Conservation (phyloP, 257 asterid genomes). For the Apocynum venetum region DNA sequence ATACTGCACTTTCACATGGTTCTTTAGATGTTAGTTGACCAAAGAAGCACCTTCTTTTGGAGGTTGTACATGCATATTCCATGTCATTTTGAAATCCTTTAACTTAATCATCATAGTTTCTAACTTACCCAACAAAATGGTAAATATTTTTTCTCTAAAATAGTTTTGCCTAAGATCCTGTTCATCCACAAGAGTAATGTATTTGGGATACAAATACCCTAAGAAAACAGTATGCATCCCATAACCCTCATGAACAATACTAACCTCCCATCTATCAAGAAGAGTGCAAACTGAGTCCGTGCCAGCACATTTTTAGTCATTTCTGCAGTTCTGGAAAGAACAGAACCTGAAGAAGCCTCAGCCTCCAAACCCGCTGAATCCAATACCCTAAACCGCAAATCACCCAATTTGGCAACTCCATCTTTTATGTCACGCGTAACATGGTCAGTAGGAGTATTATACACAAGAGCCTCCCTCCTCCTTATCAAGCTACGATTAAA, state of each 20-base stretch:
- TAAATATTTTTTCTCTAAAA: not conserved
- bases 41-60: not conserved
- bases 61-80: not conserved
- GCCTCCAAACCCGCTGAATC: conserved; percentile 99
- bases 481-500: conserved; percentile 64
- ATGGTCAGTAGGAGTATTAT: conserved; percentile 92
- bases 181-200: not conserved
- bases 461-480: conserved; percentile 98
- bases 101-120: not conserved
- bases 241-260: conserved; percentile 13
- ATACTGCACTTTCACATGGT: not conserved
- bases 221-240: not conserved
- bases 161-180: not conserved
- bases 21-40: not conserved
- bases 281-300: conserved; percentile 64
- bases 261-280: conserved; percentile 85
- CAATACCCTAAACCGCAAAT: conserved; percentile 75
- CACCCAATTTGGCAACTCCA: conserved; percentile 91
- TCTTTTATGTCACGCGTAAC: conserved; percentile 94
- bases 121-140: not conserved
- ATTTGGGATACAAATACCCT: not conserved
- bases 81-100: not conserved
- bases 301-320: conserved; percentile 80
- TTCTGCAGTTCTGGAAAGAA: conserved; percentile 84
- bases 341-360: conserved; percentile 96